These are phyloP conservation scores for Cryphonectria nitschkei DNA, from an alignment of 2,329 filamentous ascomycete species.

Conservation along the genomic window DNA sequence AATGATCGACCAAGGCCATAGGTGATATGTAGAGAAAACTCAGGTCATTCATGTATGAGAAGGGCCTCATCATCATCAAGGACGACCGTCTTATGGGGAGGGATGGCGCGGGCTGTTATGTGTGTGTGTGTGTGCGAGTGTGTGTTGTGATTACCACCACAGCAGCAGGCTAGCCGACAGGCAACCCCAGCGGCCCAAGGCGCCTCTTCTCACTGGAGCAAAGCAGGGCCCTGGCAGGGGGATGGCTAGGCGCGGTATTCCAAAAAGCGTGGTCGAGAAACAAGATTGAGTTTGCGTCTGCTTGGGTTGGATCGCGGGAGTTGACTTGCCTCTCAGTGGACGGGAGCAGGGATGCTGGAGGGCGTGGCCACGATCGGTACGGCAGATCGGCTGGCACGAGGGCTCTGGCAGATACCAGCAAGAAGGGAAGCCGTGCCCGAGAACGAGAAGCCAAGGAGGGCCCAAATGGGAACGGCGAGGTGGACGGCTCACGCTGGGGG, in stretches of 20 bases:
- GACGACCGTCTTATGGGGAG: slow-evolving; percentile 9
- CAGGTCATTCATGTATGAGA: slow-evolving; percentile 8
- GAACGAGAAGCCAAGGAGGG: slow-evolving; percentile 12
- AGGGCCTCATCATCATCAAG: slow-evolving; percentile 2
- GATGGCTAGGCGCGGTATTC: slow-evolving; percentile 14
- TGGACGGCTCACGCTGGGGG: neutral
- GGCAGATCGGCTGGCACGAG: slow-evolving; percentile 19
- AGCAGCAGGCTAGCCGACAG: neutral
- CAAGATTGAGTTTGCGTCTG: slow-evolving; percentile 20
- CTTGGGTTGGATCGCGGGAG: slow-evolving; percentile 26
- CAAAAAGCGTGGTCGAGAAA: slow-evolving; percentile 18
- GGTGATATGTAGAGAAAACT: neutral
- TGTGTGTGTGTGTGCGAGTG: neutral
- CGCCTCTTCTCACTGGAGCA: neutral
- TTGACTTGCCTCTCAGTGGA: slow-evolving; percentile 16
- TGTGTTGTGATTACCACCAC: neutral
- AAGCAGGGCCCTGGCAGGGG: slow-evolving; percentile 13
- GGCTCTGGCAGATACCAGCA: slow-evolving; percentile 23
- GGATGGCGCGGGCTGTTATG: slow-evolving; percentile 5
- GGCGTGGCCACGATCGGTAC: slow-evolving; percentile 11
- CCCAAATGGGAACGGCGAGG: slow-evolving; percentile 18
- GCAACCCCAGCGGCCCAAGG: neutral
- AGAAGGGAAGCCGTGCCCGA: slow-evolving; percentile 6
- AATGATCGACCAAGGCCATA: neutral
- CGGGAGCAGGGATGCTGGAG: slow-evolving; percentile 17